These are phyloP conservation scores for Astrothelium subdiscretum DNA, from an alignment of 495 filamentous ascomycete genomes.

Conservation along the genomic window DNA sequence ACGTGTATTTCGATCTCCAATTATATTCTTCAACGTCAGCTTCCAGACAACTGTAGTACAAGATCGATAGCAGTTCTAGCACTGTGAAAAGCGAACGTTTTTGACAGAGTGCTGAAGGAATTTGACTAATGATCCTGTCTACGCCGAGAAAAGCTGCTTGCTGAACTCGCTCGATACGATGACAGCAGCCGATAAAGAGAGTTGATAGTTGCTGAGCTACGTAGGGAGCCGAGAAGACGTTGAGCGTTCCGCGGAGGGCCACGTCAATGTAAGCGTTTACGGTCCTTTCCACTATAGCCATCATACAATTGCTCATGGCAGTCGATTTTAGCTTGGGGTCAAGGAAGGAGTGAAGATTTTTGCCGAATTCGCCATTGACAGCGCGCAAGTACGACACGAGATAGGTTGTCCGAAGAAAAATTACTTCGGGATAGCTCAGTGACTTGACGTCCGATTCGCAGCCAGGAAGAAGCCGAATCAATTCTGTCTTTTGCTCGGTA, in stretches of 20 bases:
- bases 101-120: constrained; percentile 85
- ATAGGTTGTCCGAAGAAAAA: constrained; percentile 80
- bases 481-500: constrained; percentile 63
- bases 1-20: constrained; percentile 67
- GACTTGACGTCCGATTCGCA: constrained; percentile 65
- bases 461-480: constrained; percentile 59
- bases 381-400: constrained; percentile 78
- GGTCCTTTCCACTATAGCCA: constrained; percentile 61
- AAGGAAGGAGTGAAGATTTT: constrained; percentile 78
- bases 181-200: constrained; percentile 80
- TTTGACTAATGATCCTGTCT: constrained; percentile 67
- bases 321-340: constrained; percentile 72
- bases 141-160: constrained; percentile 69
- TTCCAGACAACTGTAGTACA: constrained; percentile 92
- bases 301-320: constrained; percentile 78
- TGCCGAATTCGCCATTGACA: constrained; percentile 72
- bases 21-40: constrained; percentile 89
- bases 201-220: constrained; percentile 76
- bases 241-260: constrained; percentile 55
- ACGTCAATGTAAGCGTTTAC: constrained; percentile 62
- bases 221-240: constrained; percentile 69
- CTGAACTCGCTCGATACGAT: constrained; percentile 82
- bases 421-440: constrained; percentile 72
- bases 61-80: constrained; percentile 76
- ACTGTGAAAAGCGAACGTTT: constrained; percentile 81